These are phyloP conservation scores for Penicillium angulare DNA, from an alignment of 495 filamentous ascomycete species.

Conservation along the genomic window DNA sequence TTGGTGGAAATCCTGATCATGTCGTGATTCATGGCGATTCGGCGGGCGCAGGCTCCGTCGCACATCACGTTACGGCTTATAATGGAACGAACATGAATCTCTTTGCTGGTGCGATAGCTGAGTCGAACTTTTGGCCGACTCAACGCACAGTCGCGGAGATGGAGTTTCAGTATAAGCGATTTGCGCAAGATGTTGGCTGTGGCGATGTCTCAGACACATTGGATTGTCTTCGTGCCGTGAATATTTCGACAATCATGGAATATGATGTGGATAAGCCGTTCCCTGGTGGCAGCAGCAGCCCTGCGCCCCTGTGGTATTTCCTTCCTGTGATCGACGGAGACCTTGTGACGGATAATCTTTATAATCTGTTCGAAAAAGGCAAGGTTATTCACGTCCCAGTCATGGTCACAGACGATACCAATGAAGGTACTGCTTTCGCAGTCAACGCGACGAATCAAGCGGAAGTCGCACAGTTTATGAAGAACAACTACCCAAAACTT, in stretches of 20 bases:
- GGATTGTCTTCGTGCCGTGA: slow-evolving; percentile 53
- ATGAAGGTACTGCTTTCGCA: slow-evolving; percentile 64
- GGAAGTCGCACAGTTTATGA: slow-evolving; percentile 54
- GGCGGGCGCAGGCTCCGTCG: slow-evolving; percentile 64
- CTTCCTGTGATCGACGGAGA: slow-evolving; percentile 56
- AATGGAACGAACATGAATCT: slow-evolving; percentile 48
- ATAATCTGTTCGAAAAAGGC: slow-evolving; percentile 50
- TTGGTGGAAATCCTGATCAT: slow-evolving; percentile 67
- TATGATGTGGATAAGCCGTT: slow-evolving; percentile 50
- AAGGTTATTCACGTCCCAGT: slow-evolving; percentile 60
- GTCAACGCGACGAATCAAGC: slow-evolving; percentile 40
- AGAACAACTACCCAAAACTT: slow-evolving; percentile 59
- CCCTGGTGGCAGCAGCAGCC: slow-evolving; percentile 40
- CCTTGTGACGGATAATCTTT: slow-evolving; percentile 54
- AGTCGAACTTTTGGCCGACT: slow-evolving; percentile 62
- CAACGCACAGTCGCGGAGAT: slow-evolving; percentile 55
- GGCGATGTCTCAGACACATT: slow-evolving; percentile 37
- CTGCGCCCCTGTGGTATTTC: slow-evolving; percentile 46
- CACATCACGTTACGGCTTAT: slow-evolving; percentile 63
- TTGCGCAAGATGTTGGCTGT: slow-evolving; percentile 53
- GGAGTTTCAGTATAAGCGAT: slow-evolving; percentile 59
- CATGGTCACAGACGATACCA: slow-evolving; percentile 63
- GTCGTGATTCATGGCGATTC: slow-evolving; percentile 68
- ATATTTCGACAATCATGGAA: slow-evolving; percentile 47
- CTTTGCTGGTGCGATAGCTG: slow-evolving; percentile 59